Evolutionary conservation across 2,329 filamentous ascomycete species (phyloP).

Genomic region (Monosporascus sp.): DNA sequence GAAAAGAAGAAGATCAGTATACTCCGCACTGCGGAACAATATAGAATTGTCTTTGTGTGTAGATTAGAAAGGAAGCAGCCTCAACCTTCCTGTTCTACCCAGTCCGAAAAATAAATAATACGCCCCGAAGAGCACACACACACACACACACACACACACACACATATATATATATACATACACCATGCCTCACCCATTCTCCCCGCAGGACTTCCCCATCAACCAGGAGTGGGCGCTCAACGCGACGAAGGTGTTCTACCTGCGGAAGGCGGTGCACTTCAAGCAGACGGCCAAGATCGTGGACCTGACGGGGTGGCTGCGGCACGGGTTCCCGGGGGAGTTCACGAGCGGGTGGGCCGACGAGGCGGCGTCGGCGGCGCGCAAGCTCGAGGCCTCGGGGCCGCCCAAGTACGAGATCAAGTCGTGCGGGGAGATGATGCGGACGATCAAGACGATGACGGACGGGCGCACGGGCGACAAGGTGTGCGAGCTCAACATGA

Average conservation of each 20-base stretch:
- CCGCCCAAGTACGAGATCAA: constrained; percentile 21
- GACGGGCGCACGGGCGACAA: constrained; percentile 16
- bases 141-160: neutral
- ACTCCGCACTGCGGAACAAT: too few relatives aligned
- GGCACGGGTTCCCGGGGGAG: constrained; percentile 19
- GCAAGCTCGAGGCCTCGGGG: constrained; percentile 12
- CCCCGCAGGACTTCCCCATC: constrained; percentile 30
- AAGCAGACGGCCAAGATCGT: constrained; percentile 25
- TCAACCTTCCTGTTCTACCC: too few relatives aligned
- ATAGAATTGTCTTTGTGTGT: too few relatives aligned
- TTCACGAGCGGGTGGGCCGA: constrained; percentile 26
- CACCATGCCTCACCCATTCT: constrained; percentile 28
- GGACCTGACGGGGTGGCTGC: constrained; percentile 21
- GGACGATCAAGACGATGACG: constrained; percentile 28
- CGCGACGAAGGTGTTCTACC: constrained; percentile 23
- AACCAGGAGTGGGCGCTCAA: constrained; percentile 19
- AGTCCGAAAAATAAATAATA: neutral
- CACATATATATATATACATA: neutral
- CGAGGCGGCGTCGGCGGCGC: constrained; percentile 15
- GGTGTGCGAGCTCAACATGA: constrained; percentile 30
- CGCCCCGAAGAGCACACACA: too few relatives aligned
- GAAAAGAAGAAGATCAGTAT: too few relatives aligned
- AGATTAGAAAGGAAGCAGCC: too few relatives aligned
- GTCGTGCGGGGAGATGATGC: constrained; percentile 31
- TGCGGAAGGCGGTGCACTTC: constrained; percentile 29